phyloP scores from a whole-genome alignment of 352 stramenopile genomes.

The Phytophthora colocasiae region DNA sequence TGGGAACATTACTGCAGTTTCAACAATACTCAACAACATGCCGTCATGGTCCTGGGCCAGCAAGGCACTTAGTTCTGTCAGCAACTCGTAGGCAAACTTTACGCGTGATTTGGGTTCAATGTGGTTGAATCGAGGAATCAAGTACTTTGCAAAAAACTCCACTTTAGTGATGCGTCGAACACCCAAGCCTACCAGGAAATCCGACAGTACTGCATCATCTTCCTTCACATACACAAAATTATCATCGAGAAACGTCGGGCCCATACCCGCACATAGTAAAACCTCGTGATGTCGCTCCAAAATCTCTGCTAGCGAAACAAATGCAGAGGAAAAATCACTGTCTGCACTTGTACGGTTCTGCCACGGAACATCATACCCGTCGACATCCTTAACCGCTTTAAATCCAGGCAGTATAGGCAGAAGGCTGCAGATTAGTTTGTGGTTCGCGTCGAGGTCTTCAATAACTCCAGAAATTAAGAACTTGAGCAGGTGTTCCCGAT shows the following conservation, averaged over 20 bases:
- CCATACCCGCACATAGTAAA: slow-evolving; percentile 52
- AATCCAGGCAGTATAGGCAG: slow-evolving; percentile 69
- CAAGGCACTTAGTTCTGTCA: slow-evolving; percentile 50
- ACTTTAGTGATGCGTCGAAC: slow-evolving; percentile 49
- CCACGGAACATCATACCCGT: slow-evolving; percentile 38
- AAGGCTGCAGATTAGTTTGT: slow-evolving; percentile 45
- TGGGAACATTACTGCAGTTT: slow-evolving; percentile 66
- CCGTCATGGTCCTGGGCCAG: slow-evolving; percentile 52
- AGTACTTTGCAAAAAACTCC: slow-evolving; percentile 55
- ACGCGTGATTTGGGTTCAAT: slow-evolving; percentile 39
- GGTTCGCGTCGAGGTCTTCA: slow-evolving; percentile 42
- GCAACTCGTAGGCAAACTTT: slow-evolving; percentile 52
- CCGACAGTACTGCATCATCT: slow-evolving; percentile 37
- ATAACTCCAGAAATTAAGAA: slow-evolving; percentile 54
- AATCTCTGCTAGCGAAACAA: slow-evolving; percentile 38
- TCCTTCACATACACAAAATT: slow-evolving; percentile 60
- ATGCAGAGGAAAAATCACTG: slow-evolving; percentile 30
- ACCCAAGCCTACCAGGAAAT: slow-evolving; percentile 44
- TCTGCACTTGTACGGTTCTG: slow-evolving; percentile 14
- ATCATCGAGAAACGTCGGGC: slow-evolving; percentile 54
- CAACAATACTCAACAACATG: slow-evolving; percentile 48
- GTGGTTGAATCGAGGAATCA: slow-evolving; percentile 59
- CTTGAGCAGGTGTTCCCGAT: slow-evolving; percentile 49
- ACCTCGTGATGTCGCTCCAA: slow-evolving; percentile 19
- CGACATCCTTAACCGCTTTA: slow-evolving; percentile 3